Percentiles rank a stretch among this genome's conserved stretches.
Evolutionary conservation across 768 basidiomycete genomes (phyloP).

Genomic region (Suillus subaureus): DNA sequence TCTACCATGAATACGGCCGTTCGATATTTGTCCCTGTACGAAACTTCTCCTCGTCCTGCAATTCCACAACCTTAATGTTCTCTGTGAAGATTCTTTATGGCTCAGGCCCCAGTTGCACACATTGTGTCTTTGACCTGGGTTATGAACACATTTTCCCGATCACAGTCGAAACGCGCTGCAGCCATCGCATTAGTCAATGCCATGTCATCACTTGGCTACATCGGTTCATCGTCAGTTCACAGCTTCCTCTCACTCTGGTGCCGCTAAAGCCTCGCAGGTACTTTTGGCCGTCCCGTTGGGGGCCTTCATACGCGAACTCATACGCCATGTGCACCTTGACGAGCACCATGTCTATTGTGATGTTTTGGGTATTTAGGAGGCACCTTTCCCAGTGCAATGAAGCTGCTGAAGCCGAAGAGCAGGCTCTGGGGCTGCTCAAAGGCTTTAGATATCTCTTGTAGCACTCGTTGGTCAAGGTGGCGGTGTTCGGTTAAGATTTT

Average conservation of each 20-base stretch:
- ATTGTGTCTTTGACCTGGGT: slow-evolving; percentile 61
- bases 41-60: slow-evolving; percentile 2
- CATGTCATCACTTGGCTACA: slow-evolving; percentile 78
- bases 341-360: slow-evolving; percentile 48
- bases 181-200: slow-evolving; percentile 80
- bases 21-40: slow-evolving; percentile 67
- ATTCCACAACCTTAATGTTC: neutral
- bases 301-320: slow-evolving; percentile 65
- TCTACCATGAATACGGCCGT: slow-evolving; percentile 60
- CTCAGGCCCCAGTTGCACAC: slow-evolving; percentile 69
- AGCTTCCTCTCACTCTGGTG: slow-evolving; percentile 1
- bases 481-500: neutral
- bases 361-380: slow-evolving; percentile 50
- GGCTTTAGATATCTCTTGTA: slow-evolving; percentile 51
- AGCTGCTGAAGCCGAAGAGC: slow-evolving; percentile 39
- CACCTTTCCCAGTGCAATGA: slow-evolving; percentile 45
- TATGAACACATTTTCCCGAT: slow-evolving; percentile 63
- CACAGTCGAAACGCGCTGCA: slow-evolving; percentile 83
- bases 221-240: slow-evolving; percentile 72
- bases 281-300: slow-evolving; percentile 69
- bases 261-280: slow-evolving; percentile 40
- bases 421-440: slow-evolving; percentile 32
- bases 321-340: slow-evolving; percentile 75
- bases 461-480: neutral
- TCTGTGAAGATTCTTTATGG: slow-evolving; percentile 66